These are phyloP conservation scores for Austroboletus niveus DNA, from an alignment of 1,284 basidiomycete genomes.

Conservation along the genomic window DNA sequence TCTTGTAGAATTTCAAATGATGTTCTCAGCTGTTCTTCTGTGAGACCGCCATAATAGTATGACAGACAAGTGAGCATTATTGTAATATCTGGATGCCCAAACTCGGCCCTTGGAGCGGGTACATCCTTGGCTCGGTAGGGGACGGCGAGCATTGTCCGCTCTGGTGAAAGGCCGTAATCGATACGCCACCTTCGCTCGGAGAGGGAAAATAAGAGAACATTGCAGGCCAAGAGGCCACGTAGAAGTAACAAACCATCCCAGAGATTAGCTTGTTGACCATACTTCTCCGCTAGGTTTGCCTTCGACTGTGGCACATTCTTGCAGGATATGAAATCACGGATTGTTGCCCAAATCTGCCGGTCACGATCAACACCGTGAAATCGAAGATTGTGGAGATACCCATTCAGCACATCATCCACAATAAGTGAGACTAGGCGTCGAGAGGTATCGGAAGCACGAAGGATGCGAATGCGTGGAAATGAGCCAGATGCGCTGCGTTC, in stretches of 20 bases:
- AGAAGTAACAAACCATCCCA: conserved; percentile 40
- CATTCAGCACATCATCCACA: conserved; percentile 26
- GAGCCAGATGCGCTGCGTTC: conserved; percentile 7
- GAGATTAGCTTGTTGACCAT: conserved; percentile 10
- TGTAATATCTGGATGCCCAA: conserved; percentile 52
- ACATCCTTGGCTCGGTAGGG: conserved; percentile 54
- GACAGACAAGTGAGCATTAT: conserved; percentile 47
- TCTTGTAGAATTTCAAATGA: conserved; percentile 42
- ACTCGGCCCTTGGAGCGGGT: conserved; percentile 46
- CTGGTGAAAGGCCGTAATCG: conserved; percentile 44
- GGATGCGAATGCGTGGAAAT: conserved; percentile 35
- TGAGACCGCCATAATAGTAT: conserved; percentile 50
- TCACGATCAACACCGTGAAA: conserved; percentile 12
- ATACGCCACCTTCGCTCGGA: conserved; percentile 47
- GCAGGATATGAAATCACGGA: conserved; percentile 22
- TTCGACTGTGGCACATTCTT: background rate
- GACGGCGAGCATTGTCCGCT: conserved; percentile 45
- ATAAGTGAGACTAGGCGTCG: conserved; percentile 18
- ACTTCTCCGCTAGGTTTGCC: conserved; percentile 5
- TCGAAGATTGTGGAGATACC: conserved; percentile 13
- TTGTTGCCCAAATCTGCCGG: conserved; percentile 10
- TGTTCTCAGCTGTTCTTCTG: conserved; percentile 33
- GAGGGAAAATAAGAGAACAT: conserved; percentile 41
- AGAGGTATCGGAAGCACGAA: conserved; percentile 16
- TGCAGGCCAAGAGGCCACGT: conserved; percentile 42